A percentile compares a stretch with the other conserved stretches of the same genome.
These are phyloP conservation scores for Cyclotella baltica DNA, from an alignment of 108 stramenopile species.

Conservation along the genomic window DNA sequence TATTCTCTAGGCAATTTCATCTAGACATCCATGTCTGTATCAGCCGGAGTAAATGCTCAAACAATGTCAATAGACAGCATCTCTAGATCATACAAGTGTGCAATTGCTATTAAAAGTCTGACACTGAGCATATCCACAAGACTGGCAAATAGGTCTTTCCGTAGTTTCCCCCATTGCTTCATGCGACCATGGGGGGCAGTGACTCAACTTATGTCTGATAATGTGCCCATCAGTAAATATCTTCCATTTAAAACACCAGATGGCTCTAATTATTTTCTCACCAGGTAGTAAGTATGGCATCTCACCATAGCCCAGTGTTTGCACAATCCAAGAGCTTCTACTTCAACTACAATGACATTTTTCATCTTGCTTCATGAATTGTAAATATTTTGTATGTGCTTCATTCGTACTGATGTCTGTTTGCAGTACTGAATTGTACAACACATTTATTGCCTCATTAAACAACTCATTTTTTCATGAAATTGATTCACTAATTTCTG, in stretches of 20 bases:
- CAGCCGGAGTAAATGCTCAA: conserved; percentile 39
- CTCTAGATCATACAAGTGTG: conserved; percentile 17
- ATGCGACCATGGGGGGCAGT: background rate
- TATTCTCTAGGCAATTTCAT: conserved; percentile 42
- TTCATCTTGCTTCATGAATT: background rate
- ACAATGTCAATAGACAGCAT: conserved; percentile 41
- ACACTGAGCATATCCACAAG: conserved; percentile 36
- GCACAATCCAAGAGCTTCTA: background rate
- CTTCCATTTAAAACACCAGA: conserved; percentile 7
- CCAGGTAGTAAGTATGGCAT: background rate
- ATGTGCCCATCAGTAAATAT: background rate
- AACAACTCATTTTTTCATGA: background rate
- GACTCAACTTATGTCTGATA: background rate
- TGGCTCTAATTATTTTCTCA: background rate
- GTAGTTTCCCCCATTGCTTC: conserved; percentile 55
- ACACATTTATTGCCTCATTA: background rate
- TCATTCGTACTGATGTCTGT: background rate
- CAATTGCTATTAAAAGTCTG: conserved; percentile 8
- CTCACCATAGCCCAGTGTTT: background rate
- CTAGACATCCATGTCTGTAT: conserved; percentile 26
- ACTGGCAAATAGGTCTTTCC: conserved; percentile 60
- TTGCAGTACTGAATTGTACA: background rate
- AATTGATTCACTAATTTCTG: background rate
- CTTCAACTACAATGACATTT: background rate
- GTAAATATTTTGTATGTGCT: background rate